Base-by-base conservation (phyloP, 129 eudicot genomes). In the Tagetes erecta region DNA sequence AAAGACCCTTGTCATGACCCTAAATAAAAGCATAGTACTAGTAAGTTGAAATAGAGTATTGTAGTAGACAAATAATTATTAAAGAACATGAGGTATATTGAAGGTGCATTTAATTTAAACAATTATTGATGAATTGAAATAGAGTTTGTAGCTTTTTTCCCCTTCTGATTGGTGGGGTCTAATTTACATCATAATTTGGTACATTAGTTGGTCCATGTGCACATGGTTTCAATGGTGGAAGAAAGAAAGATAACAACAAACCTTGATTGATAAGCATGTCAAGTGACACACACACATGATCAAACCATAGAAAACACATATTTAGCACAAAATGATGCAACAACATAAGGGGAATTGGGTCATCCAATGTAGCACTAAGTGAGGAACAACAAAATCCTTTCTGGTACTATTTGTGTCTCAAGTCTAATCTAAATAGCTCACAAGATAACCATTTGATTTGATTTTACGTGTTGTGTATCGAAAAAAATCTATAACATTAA, bases 141-240 rank as follows among this genome's bases (percentile, higher is more conserved):
- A 53, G 52, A 45, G 52, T 42, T 79, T 73, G 36, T 56, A 44
- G 67, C 58, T 53, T 53, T 66, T 72, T 42, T 50, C 36, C 74
- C 77, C 74, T 79, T 72, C 59, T 64, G 69, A 55, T 35, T 72
- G 35, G 78, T 79, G 78, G 83, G 83, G 83, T 55, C 78, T 65
- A 56, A 72, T 64, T 53, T 51, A 45, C 74, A 65, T 67, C 74
- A 79, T 79, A 58, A 72, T 72, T 79, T 79, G 83, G 74, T 79
- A 53, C 65, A 72, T 79, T 79, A 64, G 83, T 79, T 79, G 83
- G 78, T 79, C 83, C 83, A 79, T 79, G 78, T 79, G 78, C 83
- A 79, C 74, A 79, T 79, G 83, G 30, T 72, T 56, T 66, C 69
- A 40, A 63, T 71, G 58, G 67, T 52, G 35, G 33, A 41, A 63